These are phyloP conservation scores for Pythium rhizo-oryzae DNA, from an alignment of 352 stramenopile genomes.

Conservation along the genomic window DNA sequence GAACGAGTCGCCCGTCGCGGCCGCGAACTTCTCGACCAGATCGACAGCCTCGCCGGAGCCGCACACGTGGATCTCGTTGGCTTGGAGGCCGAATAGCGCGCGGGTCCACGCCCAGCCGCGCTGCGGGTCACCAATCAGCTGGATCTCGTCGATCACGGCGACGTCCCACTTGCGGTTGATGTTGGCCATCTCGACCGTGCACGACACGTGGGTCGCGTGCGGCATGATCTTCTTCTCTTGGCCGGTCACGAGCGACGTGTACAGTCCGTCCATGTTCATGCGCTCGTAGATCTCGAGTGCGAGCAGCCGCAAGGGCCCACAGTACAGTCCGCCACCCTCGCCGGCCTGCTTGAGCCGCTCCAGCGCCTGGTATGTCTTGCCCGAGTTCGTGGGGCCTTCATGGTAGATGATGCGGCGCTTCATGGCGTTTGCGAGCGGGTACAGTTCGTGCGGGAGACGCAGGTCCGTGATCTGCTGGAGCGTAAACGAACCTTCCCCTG, in stretches of 20 bases:
- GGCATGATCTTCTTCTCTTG: slow-evolving; percentile 94
- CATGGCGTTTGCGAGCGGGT: slow-evolving; percentile 79
- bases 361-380: slow-evolving; percentile 96
- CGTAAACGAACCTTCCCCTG: slow-evolving; percentile 44
- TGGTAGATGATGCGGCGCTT: slow-evolving; percentile 91
- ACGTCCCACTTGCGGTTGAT: slow-evolving; percentile 89
- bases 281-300: slow-evolving; percentile 96
- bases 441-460: slow-evolving; percentile 78
- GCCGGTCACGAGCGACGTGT: slow-evolving; percentile 95
- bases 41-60: slow-evolving; percentile 91
- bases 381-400: slow-evolving; percentile 95
- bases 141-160: slow-evolving; percentile 95
- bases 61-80: slow-evolving; percentile 96
- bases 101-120: slow-evolving; percentile 92
- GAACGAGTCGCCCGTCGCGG: slow-evolving; percentile 94
- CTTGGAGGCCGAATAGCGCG: slow-evolving; percentile 93
- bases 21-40: slow-evolving; percentile 86
- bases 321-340: slow-evolving; percentile 91
- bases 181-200: slow-evolving; percentile 90
- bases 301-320: slow-evolving; percentile 93
- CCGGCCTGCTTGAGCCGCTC: slow-evolving; percentile 91
- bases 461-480: slow-evolving; percentile 80
- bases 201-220: slow-evolving; percentile 82
- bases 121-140: slow-evolving; percentile 94
- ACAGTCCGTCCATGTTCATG: slow-evolving; percentile 93